These are phyloP conservation scores for Yarrowia galli DNA, from an alignment of 1,139 yeast genomes.

Conservation along the genomic window DNA sequence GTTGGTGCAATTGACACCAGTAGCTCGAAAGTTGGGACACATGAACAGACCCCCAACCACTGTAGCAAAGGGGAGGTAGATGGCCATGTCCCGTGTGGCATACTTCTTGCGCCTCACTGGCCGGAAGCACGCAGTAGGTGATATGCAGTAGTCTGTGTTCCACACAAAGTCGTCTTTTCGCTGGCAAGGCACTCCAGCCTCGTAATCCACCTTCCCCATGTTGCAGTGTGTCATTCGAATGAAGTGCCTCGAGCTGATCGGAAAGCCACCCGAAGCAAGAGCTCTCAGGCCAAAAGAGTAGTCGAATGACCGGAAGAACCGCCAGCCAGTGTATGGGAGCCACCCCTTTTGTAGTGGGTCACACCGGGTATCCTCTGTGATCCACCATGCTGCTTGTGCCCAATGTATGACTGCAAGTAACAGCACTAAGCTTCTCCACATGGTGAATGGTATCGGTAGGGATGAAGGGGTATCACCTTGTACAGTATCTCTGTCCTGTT, in stretches of 20 bases:
- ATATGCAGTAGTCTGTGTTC: conserved; percentile 61
- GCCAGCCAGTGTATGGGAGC: conserved; percentile 28
- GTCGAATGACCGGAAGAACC: conserved; percentile 21
- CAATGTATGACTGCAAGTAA: conserved; percentile 9
- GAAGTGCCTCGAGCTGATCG: conserved; percentile 49
- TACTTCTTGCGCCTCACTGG: conserved; percentile 70
- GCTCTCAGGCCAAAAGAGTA: conserved; percentile 16
- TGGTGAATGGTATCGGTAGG: not conserved
- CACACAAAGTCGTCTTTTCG: conserved; percentile 59
- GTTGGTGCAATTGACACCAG: conserved; percentile 49
- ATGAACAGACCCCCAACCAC: conserved; percentile 69
- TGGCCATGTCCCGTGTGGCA: conserved; percentile 57
- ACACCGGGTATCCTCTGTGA: conserved; percentile 28
- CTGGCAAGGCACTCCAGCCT: conserved; percentile 52
- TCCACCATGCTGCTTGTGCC: conserved; percentile 34
- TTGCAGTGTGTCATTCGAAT: conserved; percentile 63
- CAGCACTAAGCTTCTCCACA: conserved; percentile 15
- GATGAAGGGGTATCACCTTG: not conserved
- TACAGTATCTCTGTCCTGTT: not conserved
- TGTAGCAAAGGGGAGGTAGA: conserved; percentile 65
- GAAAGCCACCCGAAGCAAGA: conserved; percentile 20
- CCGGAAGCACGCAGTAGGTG: conserved; percentile 59
- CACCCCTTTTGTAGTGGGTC: conserved; percentile 32
- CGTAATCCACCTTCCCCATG: conserved; percentile 61
- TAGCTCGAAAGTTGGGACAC: conserved; percentile 51